Evolutionary conservation across 2,329 filamentous ascomycete species (phyloP).

Genomic region (Elsinoe batatas): DNA sequence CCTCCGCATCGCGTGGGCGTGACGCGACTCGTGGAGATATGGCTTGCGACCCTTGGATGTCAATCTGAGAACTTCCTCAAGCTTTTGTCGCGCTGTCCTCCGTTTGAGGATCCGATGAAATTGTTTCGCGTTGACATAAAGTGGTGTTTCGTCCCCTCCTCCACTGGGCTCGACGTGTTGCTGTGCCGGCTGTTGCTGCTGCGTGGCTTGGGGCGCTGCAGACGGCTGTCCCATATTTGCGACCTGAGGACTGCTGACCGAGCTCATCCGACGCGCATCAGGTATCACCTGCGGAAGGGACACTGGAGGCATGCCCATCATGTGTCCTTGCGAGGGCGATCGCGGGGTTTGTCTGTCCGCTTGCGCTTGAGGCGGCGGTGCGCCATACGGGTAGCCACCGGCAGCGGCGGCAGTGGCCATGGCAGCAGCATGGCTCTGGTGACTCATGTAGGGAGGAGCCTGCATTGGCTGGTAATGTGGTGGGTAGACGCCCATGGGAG

Average conservation of each 20-base stretch:
- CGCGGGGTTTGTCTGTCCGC: slow-evolving; percentile 56
- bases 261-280: slow-evolving; percentile 23
- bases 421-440: slow-evolving; percentile 70
- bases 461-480: slow-evolving; percentile 64
- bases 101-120: slow-evolving; percentile 96
- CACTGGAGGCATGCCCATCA: slow-evolving; percentile 45
- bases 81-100: slow-evolving; percentile 79
- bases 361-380: slow-evolving; percentile 63
- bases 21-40: slow-evolving; percentile 91
- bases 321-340: slow-evolving; percentile 63
- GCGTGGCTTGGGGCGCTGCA: slow-evolving; percentile 15
- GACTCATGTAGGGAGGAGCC: slow-evolving; percentile 59
- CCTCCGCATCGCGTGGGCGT: slow-evolving; percentile 96
- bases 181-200: slow-evolving; percentile 28
- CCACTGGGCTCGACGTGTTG: slow-evolving; percentile 37
- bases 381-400: slow-evolving; percentile 62
- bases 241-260: slow-evolving; percentile 58
- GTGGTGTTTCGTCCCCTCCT: slow-evolving; percentile 75
- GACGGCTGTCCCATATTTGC: slow-evolving; percentile 11
- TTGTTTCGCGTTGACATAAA: slow-evolving; percentile 98
- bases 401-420: slow-evolving; percentile 83
- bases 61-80: slow-evolving; percentile 83
- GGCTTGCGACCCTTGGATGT: slow-evolving; percentile 95
- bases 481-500: slow-evolving; percentile 70
- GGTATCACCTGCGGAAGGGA: slow-evolving; percentile 40